Evolutionary conservation across 805 yeast species (phyloP).

Genomic region (Monosporozyma solicola): DNA sequence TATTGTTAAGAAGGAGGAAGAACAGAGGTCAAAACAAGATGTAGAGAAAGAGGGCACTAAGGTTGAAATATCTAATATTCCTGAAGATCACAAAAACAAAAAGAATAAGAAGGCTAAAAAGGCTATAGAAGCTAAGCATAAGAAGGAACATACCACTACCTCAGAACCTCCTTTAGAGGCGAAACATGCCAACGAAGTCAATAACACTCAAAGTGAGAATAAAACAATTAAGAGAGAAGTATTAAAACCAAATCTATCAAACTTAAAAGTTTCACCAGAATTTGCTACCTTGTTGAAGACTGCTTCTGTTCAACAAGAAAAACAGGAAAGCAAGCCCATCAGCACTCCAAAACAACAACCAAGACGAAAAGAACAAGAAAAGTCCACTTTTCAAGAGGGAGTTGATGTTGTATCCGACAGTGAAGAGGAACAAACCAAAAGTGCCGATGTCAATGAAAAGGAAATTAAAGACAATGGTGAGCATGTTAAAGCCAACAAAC

Average conservation of each 20-base stretch:
- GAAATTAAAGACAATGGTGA: neutral
- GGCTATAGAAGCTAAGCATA: neutral
- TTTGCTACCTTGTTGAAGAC: slow-evolving; percentile 29
- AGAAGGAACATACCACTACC: slow-evolving; percentile 13
- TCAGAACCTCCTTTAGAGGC: neutral
- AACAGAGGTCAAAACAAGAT: slow-evolving; percentile 5
- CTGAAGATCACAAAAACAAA: slow-evolving; percentile 1
- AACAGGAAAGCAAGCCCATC: neutral
- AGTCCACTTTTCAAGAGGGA: neutral
- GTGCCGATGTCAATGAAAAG: neutral
- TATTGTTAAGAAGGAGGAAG: neutral
- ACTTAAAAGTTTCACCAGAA: slow-evolving; percentile 23
- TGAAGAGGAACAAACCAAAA: neutral
- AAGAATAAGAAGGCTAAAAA: slow-evolving; percentile 8
- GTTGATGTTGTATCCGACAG: neutral
- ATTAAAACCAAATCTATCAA: slow-evolving; percentile 23
- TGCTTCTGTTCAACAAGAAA: neutral
- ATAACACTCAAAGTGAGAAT: neutral
- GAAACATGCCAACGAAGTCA: neutral
- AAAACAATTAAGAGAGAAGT: slow-evolving; percentile 2
- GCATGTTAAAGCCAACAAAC: neutral
- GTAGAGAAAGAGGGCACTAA: slow-evolving; percentile 5
- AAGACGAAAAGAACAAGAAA: neutral
- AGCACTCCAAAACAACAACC: neutral
- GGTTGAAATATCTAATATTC: neutral